Evolutionary conservation across 257 asterid genomes (phyloP), one percentile per base, ranked within the genome.

Genomic region (Solanum gracilifrons): DNA sequence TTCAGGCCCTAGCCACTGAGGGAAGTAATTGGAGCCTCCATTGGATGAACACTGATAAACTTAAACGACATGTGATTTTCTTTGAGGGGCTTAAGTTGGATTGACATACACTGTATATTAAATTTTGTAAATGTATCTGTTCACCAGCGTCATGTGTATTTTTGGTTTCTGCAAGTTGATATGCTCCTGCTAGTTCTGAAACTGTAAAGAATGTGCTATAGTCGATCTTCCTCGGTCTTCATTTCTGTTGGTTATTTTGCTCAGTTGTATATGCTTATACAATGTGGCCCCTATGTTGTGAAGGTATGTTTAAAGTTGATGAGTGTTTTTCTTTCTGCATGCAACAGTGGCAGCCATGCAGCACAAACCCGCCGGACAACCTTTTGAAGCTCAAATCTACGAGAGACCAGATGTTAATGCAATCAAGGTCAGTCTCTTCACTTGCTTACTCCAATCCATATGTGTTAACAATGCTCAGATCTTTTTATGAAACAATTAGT

Each of bases 391-490:
- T 89, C 92, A 90, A 88, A 87, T 92, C 82, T 90, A 91, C 82
- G 96, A 94, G 93, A 92, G 90, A 76, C 87, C 88, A 86, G 97
- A 94, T 84, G 89, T 91, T 87, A 93, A 91, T 79, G 86, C 91
- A 86, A 77, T 91, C 92, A 95, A 94, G 98, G 98, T 95, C 86
- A 89, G 94, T 89, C 73, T 85, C 68, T 71, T 83, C 89, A 62
- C 60, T 84, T 82, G 73, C 68, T 87, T 37, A 51, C n/a, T 87
- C 85, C 68, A 66, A 21, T 77, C 13, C 20, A 41, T 11, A 76
- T 33, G 86, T 36, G 32, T 23, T 75, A 75, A 23, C 33, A 75
- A 37, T 37, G 83, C 12, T 37, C 33, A 29, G 64, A 25, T 80
- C 15, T 46, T 46, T 18, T 80, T 80, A 80, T 80, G 68, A 46